These are phyloP conservation scores for Hypoxylon fragiforme DNA, from an alignment of 495 filamentous ascomycete genomes.

Conservation along the genomic window DNA sequence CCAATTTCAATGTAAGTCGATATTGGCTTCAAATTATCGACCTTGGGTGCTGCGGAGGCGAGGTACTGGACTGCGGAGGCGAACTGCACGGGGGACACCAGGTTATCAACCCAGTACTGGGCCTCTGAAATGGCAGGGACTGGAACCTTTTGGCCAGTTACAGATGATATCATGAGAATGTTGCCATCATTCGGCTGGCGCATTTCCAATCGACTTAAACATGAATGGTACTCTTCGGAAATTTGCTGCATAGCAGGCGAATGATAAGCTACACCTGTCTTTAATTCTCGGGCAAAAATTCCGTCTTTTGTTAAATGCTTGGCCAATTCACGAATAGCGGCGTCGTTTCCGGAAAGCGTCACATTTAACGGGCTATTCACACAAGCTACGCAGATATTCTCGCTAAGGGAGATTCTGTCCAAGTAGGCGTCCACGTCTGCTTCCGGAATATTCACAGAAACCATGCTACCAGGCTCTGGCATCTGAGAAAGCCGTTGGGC, in stretches of 20 bases:
- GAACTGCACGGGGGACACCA: conserved; percentile 49
- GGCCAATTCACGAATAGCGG: conserved; percentile 35
- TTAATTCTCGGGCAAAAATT: conserved; percentile 50
- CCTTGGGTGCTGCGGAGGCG: not conserved
- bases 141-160: conserved; percentile 34
- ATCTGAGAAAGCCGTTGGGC: conserved; percentile 13
- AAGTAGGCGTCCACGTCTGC: conserved; percentile 29
- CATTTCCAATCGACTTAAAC: too few species aligned
- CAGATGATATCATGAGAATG: conserved; percentile 38
- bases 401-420: too few species aligned
- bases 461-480: conserved; percentile 40
- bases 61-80: conserved; percentile 39
- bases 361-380: conserved; percentile 50
- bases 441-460: conserved; percentile 44
- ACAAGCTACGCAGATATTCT: conserved; percentile 44
- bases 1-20: conserved; percentile 58
- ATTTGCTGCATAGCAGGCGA: conserved; percentile 42
- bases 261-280: conserved; percentile 46
- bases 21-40: conserved; percentile 8
- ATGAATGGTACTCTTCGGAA: conserved; percentile 39
- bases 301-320: conserved; percentile 33
- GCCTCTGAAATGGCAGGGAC: conserved; percentile 16
- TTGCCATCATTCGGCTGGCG: too few species aligned
- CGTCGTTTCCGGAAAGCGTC: conserved; percentile 46
- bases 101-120: conserved; percentile 49